Evolutionary conservation across 2,329 filamentous ascomycete genomes (phyloP), one percentile per base, ranked within the genome.

Genomic region (Penicillium sp.): DNA sequence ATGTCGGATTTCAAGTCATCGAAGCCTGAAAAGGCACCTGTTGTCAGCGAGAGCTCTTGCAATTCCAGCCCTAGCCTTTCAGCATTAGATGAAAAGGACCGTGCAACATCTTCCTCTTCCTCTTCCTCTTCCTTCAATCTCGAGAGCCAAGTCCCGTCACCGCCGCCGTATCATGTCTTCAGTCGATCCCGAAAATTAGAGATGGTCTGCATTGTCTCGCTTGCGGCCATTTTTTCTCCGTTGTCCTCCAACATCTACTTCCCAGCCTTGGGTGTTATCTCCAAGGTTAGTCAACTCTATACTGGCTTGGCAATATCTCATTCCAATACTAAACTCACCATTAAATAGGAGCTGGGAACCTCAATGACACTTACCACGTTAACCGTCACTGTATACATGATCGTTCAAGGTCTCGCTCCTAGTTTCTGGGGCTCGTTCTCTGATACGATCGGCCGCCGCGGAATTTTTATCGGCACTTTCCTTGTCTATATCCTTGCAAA

Each of bases 381-480:
- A n/a, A 69, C 68, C 1, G 59, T 70, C 14, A 70, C 68, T 0
- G 49, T 67, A 28, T 79, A 78, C 52, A 72, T 77, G 60, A 66
- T 78, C 40, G 62, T 77, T 3, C 77, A 79, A 60, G 77, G 73
- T 5, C 58, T 78, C 13, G 70, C 74, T 3, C 75, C 77, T 0
- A 63, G 70, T 3, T 64, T 78, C 41, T 78, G 73, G 71, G 73
- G 71, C 6, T 68, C 74, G 0, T 60, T 79, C 7, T 74, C 75
- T 0, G 76, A 79, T 51, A 63, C 64, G 0, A 50, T 71, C 5
- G 76, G 76, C 0, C 68, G 76, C 3, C 68, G 76, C 11, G 62
- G 66, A 0, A 67, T 72, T n/a, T 76, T 73, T 46, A 65, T 70
- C 11, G 68, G 66, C 20, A 74, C 73, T 1, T 74, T 79, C 27